Evolutionary conservation across 768 basidiomycete species (phyloP), one percentile per base, ranked within the genome.

Genomic region (Saitozyma podzolica): DNA sequence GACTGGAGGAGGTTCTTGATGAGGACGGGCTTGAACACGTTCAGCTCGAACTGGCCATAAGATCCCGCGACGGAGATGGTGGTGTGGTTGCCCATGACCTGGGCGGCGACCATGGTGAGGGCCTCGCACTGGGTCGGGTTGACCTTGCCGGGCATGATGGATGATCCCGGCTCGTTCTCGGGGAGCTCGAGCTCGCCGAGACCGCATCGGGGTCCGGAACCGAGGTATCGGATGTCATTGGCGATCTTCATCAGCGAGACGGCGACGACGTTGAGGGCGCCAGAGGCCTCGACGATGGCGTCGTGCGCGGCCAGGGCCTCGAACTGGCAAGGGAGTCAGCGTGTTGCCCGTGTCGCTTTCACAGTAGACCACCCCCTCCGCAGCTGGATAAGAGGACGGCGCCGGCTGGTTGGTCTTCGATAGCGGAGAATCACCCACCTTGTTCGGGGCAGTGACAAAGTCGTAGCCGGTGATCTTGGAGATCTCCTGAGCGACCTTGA

Each of bases 111-210:
- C 96, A 98, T 98, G 9, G 96, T 98, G 64, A 98, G 80, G 8
- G 96, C 96, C 81, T 99, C 96, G 71, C 96, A 98, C 78, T 99
- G 96, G 6, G 96, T 99, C 10, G 96, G 96, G 82, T 99, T 99
- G 62, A 99, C 96, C 64, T 99, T 98, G 64, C 96, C 96, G 8
- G 94, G 96, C 96, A 99, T 99, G 82, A 99, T 98, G 62, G 92
- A 95, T 75, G 92, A 94, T 52, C 96, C 96, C 50, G 96, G 96
- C 81, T 99, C 96, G 80, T 99, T 99, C 82, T 98, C 96, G 10
- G 96, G 96, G 55, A 98, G 82, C 71, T 85, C 87, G 47, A 99
- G 83, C 81, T 99, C 96, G 20, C 96, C 96, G 51, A 99, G 85
- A 59, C 96, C 96, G 74, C 96, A 99, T 50, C 96, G 89, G 62